phyloP scores from a whole-genome alignment of 2,329 filamentous ascomycete genomes.

The Cladosporium sp. region DNA sequence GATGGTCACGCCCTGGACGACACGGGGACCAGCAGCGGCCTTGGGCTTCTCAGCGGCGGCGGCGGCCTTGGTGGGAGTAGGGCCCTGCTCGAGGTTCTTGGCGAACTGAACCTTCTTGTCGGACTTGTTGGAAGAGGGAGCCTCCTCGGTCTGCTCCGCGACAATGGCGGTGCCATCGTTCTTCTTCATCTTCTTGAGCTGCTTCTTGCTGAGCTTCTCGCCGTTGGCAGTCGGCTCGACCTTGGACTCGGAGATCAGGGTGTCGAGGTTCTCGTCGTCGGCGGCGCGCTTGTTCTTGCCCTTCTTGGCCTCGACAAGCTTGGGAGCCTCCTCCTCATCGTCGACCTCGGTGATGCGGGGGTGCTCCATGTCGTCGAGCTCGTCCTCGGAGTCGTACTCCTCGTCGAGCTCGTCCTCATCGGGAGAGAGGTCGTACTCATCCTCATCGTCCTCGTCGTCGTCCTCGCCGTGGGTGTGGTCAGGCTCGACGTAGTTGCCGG shows the following conservation, averaged over 20 bases:
- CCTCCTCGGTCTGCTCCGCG: constrained; percentile 52
- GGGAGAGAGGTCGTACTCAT: constrained; percentile 68
- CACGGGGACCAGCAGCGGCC: constrained; percentile 62
- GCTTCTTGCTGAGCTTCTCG: constrained; percentile 89
- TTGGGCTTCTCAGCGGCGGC: constrained; percentile 32
- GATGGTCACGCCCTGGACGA: constrained; percentile 80
- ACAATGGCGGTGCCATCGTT: constrained; percentile 83
- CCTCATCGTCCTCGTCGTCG: constrained; percentile 56
- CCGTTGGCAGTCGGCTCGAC: constrained; percentile 46
- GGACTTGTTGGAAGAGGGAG: constrained; percentile 47
- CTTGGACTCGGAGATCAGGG: constrained; percentile 70
- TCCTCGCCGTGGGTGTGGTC: constrained; percentile 52
- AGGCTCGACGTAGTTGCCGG: constrained; percentile 87
- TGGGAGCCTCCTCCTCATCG: constrained; percentile 65
- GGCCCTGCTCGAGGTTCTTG: constrained; percentile 96
- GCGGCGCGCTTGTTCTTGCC: constrained; percentile 94
- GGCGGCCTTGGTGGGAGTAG: constrained; percentile 61
- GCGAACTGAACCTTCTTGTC: constrained; percentile 99
- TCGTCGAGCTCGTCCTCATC: constrained; percentile 69
- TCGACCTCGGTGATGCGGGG: constrained; percentile 77
- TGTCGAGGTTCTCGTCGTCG: constrained; percentile 65
- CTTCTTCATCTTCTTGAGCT: constrained; percentile 97
- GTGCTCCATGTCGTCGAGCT: constrained; percentile 59
- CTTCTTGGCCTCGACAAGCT: constrained; percentile 49
- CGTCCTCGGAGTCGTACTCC: constrained; percentile 43